These are phyloP conservation scores for Dalbergia oliveri DNA, from an alignment of 306 rosid species.

Conservation along the genomic window DNA sequence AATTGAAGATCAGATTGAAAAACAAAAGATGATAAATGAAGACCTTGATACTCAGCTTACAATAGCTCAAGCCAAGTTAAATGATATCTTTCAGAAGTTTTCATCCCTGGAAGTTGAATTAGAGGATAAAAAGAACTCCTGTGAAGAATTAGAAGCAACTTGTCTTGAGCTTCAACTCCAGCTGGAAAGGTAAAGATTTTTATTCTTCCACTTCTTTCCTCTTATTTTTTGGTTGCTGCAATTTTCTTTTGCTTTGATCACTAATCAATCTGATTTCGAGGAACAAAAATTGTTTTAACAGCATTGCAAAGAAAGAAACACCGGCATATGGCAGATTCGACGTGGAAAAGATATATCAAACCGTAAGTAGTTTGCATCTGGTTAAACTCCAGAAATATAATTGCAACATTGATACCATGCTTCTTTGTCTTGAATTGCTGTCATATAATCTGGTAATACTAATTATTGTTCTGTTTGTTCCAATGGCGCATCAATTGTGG, in stretches of 20 bases:
- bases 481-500: not conserved
- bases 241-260: slow-evolving; percentile 7
- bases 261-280: slow-evolving; percentile 35
- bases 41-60: slow-evolving; percentile 78
- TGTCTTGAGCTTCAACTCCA: slow-evolving; percentile 93
- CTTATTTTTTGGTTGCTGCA: not conserved
- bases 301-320: slow-evolving; percentile 71
- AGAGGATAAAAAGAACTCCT: slow-evolving; percentile 73
- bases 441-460: not conserved
- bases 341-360: slow-evolving; percentile 65
- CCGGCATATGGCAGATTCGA: slow-evolving; percentile 54
- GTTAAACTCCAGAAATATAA: slow-evolving; percentile 11
- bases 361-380: slow-evolving; percentile 58
- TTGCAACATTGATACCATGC: not conserved
- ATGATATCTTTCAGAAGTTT: slow-evolving; percentile 66
- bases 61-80: slow-evolving; percentile 60
- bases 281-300: slow-evolving; percentile 45
- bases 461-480: not conserved
- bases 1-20: slow-evolving; percentile 65
- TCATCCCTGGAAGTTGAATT: slow-evolving; percentile 78
- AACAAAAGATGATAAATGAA: slow-evolving; percentile 66
- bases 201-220: not conserved
- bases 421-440: slow-evolving; percentile 7
- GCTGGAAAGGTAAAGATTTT: slow-evolving; percentile 70
- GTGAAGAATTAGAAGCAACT: slow-evolving; percentile 79